Percentiles rank a stretch among this genome's conserved stretches.
Conservation (phyloP, 2,329 filamentous ascomycete species). For the Penicillium sp. region DNA sequence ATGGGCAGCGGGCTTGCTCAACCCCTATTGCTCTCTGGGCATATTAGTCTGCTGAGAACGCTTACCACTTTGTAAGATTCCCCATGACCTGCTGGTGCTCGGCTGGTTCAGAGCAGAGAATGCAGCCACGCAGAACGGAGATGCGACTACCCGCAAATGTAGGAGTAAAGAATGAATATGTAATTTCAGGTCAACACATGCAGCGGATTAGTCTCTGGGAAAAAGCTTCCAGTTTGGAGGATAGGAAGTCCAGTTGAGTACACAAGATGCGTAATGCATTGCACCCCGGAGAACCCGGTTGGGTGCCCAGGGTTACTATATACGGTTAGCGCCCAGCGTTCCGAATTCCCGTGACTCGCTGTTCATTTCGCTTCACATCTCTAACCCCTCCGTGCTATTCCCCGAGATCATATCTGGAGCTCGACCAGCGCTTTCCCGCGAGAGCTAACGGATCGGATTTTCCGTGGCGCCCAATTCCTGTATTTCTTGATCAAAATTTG, state of each 20-base stretch:
- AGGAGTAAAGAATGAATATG: not conserved
- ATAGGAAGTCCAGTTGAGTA: not conserved
- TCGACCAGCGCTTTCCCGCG: conserved; percentile 1
- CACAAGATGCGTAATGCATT: conserved; percentile 2
- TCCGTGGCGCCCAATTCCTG: not conserved
- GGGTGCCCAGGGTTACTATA: conserved; percentile 24
- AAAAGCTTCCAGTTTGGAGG: not conserved
- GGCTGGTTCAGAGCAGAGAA: not conserved
- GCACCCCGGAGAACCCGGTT: conserved; percentile 6
- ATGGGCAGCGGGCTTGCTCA: not conserved
- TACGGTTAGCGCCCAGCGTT: conserved; percentile 16
- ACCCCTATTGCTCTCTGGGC: not conserved
- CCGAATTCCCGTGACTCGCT: conserved; percentile 29
- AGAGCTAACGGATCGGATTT: conserved; percentile 1
- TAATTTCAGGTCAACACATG: not conserved
- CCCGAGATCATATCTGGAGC: conserved; percentile 6
- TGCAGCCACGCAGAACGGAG: not conserved
- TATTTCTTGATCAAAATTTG: not conserved
- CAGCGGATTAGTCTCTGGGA: not conserved
- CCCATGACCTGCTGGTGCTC: not conserved
- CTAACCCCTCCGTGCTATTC: conserved; percentile 24
- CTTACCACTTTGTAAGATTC: not conserved
- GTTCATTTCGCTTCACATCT: conserved; percentile 26
- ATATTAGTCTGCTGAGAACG: not conserved
- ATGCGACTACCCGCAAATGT: not conserved